Percentiles rank a stretch among this genome's conserved stretches.
Evolutionary conservation across 805 yeast genomes (phyloP).

Genomic region (Kurtzmaniella cleridarum): DNA sequence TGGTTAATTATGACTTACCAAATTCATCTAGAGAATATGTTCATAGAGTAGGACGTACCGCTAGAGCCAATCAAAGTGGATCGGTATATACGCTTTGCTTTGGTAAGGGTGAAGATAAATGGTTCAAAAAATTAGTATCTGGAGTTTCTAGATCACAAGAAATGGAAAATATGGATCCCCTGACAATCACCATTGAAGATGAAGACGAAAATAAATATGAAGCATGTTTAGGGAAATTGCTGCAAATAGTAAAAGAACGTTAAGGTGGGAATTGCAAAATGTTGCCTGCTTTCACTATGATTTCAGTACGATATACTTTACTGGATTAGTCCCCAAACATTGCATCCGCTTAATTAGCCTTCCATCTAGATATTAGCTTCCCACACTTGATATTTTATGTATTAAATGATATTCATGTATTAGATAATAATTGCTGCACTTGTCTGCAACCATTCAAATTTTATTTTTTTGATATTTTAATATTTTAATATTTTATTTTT

Average conservation of each 20-base stretch:
- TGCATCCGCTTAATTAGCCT: too few species aligned
- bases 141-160: slow-evolving; percentile 41
- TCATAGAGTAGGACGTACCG: slow-evolving; percentile 96
- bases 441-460: too few species aligned
- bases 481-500: too few species aligned
- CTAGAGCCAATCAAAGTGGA: slow-evolving; percentile 83
- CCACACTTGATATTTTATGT: too few species aligned
- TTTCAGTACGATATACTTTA: too few species aligned
- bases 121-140: slow-evolving; percentile 46
- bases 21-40: slow-evolving; percentile 85
- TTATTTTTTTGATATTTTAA: too few species aligned
- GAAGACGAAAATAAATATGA: slow-evolving; percentile 21
- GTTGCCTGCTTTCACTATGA: too few species aligned
- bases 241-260: slow-evolving; percentile 9
- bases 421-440: too few species aligned
- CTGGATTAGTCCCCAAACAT: too few species aligned
- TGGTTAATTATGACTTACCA: slow-evolving; percentile 89
- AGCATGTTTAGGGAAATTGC: slow-evolving; percentile 22
- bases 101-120: slow-evolving; percentile 73
- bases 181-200: slow-evolving; percentile 15
- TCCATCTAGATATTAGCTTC: too few species aligned
- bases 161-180: slow-evolving; percentile 14
- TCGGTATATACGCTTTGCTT: slow-evolving; percentile 66
- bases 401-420: too few species aligned
- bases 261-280: too few species aligned